These are phyloP conservation scores for Penicillium silybi DNA, from an alignment of 495 filamentous ascomycete genomes.

Conservation along the genomic window DNA sequence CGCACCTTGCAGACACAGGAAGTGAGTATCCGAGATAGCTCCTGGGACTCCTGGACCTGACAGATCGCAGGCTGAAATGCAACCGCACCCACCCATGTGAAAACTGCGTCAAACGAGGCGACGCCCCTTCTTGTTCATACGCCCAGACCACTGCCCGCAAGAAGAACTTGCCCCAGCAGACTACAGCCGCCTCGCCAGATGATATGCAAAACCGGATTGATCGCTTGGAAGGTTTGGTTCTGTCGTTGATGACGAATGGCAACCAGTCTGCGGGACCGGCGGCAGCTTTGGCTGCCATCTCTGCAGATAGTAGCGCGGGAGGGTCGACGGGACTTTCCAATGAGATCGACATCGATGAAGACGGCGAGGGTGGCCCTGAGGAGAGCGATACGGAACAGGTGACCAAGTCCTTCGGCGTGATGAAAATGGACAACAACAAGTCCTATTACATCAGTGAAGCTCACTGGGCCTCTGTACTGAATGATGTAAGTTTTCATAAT, in stretches of 20 bases:
- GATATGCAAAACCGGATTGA: conserved; percentile 99
- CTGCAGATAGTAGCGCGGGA: conserved; percentile 52
- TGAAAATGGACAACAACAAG: conserved; percentile 84
- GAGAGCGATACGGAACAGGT: conserved; percentile 88
- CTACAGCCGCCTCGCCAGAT: conserved; percentile 65
- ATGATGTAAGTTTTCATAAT: conserved; percentile 54
- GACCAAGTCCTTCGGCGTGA: conserved; percentile 76
- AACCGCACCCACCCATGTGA: conserved; percentile 90
- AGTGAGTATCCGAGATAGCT: conserved; percentile 59
- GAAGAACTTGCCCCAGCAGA: conserved; percentile 61
- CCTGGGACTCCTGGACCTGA: not conserved
- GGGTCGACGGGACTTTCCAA: conserved; percentile 39
- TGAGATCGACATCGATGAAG: conserved; percentile 57
- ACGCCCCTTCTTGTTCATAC: conserved; percentile 83
- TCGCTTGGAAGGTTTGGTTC: conserved; percentile 87
- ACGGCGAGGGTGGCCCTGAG: conserved; percentile 46
- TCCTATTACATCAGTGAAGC: conserved; percentile 82
- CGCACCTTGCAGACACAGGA: conserved; percentile 88
- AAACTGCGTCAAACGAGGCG: conserved; percentile 88
- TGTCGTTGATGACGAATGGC: conserved; percentile 95
- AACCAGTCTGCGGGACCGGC: conserved; percentile 59
- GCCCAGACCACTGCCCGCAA: conserved; percentile 73
- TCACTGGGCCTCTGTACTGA: conserved; percentile 85
- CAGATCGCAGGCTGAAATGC: conserved; percentile 70
- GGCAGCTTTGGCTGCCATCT: conserved; percentile 60